Base-by-base conservation (phyloP, 495 filamentous ascomycete species). In the Venustampulla echinocandica region DNA sequence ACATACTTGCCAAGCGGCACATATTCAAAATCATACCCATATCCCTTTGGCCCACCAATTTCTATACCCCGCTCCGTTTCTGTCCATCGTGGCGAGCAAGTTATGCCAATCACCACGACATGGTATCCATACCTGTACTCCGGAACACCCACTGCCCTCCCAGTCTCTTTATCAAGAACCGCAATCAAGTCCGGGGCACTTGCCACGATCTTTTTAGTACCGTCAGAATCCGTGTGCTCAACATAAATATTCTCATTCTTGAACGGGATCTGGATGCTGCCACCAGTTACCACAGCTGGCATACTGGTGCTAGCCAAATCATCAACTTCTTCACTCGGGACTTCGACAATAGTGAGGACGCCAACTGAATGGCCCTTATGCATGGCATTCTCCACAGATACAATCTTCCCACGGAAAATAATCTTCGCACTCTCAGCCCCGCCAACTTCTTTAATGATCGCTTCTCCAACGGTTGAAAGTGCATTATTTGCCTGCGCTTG, bases 231-330 rank as follows among this genome's bases (percentile, higher is more conserved):
- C n/a, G n/a, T n/a, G n/a, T n/a, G 46, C 35, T 68, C 67, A 4
- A 73, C 77, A 13, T 71, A 65, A 14, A 80, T 75, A 53, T 81
- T 82, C 54, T 82, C 79, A 56, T 81, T 81, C 62, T 80, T 79
- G 61, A 81, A 80, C 0, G 77, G 76, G 28, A 81, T 74, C 39
- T 74, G 73, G 38, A 80, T 55, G 20, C 50, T 60, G 4, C 69
- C n/a, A 30, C 27, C 27, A 7, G 27, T 30, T 30, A n/a, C 27
- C 7, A 30, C n/a, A 30, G 7, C 27, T 7, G 7, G 7, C n/a
- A n/a, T 7, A 30, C n/a, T n/a, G 7, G 7, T n/a, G n/a, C 7
- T 30, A 7, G 7, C 27, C 27, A n/a, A 7, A 7, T 7, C n/a
- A 30, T 15, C 61, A 54, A 5, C 61, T 62, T 11, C 39, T 7